Conservation (phyloP, 805 yeast genomes). For the Yarrowia divulgata region DNA sequence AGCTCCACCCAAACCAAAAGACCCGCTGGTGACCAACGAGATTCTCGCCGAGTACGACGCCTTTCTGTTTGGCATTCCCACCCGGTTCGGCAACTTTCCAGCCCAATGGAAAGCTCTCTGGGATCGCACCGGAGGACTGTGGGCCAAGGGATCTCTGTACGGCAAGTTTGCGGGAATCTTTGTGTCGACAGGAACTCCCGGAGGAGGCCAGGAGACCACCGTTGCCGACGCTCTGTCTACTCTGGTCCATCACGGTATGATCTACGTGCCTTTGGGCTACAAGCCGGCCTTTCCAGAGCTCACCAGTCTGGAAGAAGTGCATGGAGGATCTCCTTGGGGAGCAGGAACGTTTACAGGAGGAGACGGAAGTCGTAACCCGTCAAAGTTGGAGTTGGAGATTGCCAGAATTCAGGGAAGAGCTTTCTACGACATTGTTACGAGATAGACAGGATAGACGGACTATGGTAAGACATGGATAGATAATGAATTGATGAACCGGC, state of each 20-base stretch:
- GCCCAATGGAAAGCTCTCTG: constrained; percentile 78
- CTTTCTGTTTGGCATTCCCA: constrained; percentile 78
- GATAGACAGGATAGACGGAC: background rate
- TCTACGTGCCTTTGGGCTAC: constrained; percentile 80
- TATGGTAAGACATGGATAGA: too few species aligned
- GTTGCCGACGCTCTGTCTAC: constrained; percentile 63
- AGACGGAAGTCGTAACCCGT: constrained; percentile 76
- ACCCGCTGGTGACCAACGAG: constrained; percentile 60
- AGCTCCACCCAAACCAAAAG: constrained; percentile 60
- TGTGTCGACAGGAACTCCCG: constrained; percentile 72
- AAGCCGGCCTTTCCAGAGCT: constrained; percentile 61
- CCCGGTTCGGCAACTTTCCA: constrained; percentile 77
- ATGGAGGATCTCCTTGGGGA: constrained; percentile 89
- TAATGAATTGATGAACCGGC: too few species aligned
- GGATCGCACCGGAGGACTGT: constrained; percentile 77
- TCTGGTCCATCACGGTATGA: constrained; percentile 77
- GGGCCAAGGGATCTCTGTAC: constrained; percentile 72
- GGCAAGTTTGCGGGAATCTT: constrained; percentile 81
- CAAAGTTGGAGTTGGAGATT: constrained; percentile 66
- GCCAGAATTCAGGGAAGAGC: constrained; percentile 72
- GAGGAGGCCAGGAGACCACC: constrained; percentile 83
- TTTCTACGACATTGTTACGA: constrained; percentile 58
- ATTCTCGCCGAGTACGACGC: constrained; percentile 71
- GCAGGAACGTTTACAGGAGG: constrained; percentile 78
- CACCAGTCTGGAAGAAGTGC: constrained; percentile 67